A percentile compares a stretch with the other conserved stretches of the same genome.
phyloP scores from a whole-genome alignment of 495 filamentous ascomycete species.

The Coniosporium apollinis region DNA sequence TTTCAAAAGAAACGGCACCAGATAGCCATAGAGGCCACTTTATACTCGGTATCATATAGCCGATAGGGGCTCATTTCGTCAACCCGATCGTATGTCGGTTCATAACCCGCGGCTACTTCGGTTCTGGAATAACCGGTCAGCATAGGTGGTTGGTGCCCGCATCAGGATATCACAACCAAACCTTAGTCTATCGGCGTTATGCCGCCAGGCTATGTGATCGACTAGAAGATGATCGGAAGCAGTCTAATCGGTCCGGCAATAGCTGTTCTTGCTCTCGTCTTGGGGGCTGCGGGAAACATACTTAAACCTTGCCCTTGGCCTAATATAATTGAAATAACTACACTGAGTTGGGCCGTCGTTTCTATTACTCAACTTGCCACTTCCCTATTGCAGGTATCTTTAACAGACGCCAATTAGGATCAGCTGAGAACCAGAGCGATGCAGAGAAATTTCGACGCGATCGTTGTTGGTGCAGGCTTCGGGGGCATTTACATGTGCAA shows the following conservation, averaged over 20 bases:
- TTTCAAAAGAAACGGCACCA: too few relatives aligned
- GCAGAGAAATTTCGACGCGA: conserved; percentile 3
- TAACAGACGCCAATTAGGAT: not conserved
- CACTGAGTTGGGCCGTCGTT: not conserved
- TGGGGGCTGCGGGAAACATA: not conserved
- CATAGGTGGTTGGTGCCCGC: not conserved
- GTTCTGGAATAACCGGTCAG: not conserved
- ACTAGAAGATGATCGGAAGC: not conserved
- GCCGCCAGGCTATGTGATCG: not conserved
- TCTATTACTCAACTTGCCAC: not conserved
- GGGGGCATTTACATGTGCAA: conserved; percentile 8
- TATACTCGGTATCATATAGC: too few relatives aligned
- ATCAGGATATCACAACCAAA: not conserved
- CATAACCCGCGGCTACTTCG: not conserved
- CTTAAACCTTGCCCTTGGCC: not conserved
- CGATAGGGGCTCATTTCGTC: too few relatives aligned
- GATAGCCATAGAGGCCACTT: too few relatives aligned
- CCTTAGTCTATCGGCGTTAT: not conserved
- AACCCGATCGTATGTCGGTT: too few relatives aligned
- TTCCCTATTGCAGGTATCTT: not conserved
- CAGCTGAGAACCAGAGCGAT: not conserved
- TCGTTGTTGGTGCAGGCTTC: conserved; percentile 12
- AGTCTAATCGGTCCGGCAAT: not conserved
- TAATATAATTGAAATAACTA: not conserved
- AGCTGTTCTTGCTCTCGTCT: not conserved